Conservation (phyloP, 1,284 basidiomycete species). For the Ceratobasidium sp. region DNA sequence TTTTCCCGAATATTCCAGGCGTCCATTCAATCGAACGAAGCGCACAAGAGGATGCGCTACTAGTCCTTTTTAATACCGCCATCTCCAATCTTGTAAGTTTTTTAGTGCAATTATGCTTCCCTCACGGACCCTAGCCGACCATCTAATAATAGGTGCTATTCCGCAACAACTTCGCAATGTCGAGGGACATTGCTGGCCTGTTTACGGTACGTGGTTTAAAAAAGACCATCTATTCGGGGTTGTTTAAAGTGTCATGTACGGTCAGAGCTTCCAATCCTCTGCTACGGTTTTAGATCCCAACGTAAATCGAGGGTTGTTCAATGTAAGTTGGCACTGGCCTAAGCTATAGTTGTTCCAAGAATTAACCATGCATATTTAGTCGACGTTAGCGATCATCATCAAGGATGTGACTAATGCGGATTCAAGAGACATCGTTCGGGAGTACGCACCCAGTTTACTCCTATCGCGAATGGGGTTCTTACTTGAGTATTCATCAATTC, state of each 20-base stretch:
- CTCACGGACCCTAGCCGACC: conserved; percentile 15
- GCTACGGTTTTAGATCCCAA: conserved; percentile 64
- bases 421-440: conserved; percentile 60
- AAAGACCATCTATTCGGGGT: not conserved
- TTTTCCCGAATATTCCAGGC: conserved; percentile 52
- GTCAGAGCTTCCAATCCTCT: conserved; percentile 65
- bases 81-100: conserved; percentile 63
- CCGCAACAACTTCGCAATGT: conserved; percentile 46
- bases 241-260: not conserved
- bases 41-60: conserved; percentile 65
- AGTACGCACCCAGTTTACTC: conserved; percentile 12
- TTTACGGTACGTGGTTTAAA: conserved; percentile 50
- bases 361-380: conserved; percentile 47
- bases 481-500: not conserved
- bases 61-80: conserved; percentile 68
- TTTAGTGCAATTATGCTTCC: conserved; percentile 51
- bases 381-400: conserved; percentile 65
- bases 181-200: conserved; percentile 56
- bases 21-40: conserved; percentile 68
- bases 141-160: conserved; percentile 55
- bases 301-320: conserved; percentile 63
- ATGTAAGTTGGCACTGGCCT: conserved; percentile 42
- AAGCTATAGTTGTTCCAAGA: conserved; percentile 50
- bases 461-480: not conserved
- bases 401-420: conserved; percentile 69